Evolutionary conservation across 441 rosid genomes (phyloP).

Genomic region (Croton laevigatus): DNA sequence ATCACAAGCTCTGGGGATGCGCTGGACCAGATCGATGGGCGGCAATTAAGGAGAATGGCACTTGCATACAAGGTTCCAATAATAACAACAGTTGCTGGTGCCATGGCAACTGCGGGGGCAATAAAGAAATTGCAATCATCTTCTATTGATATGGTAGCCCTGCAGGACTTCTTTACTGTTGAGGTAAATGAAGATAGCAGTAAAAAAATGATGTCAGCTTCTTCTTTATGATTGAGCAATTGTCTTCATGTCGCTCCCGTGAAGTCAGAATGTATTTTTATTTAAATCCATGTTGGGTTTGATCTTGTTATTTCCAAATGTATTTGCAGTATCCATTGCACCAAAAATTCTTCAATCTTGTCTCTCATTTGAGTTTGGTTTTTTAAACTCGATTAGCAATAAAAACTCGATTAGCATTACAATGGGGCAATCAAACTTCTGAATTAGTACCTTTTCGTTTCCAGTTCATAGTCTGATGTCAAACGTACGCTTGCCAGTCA

Average conservation of each 20-base stretch:
- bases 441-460: neutral
- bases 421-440: no score
- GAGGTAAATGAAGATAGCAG: conserved; percentile 27
- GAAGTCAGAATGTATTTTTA: neutral
- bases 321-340: neutral
- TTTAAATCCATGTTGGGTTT: neutral
- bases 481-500: no score
- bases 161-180: conserved; percentile 73
- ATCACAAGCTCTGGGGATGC: conserved; percentile 90
- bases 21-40: conserved; percentile 84
- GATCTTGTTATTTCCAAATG: conserved; percentile 12
- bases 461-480: no score
- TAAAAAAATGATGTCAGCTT: conserved; percentile 40
- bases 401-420: no score
- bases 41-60: conserved; percentile 86
- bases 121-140: conserved; percentile 71
- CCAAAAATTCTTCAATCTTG: neutral
- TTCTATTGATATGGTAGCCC: conserved; percentile 63
- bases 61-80: conserved; percentile 91
- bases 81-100: conserved; percentile 88
- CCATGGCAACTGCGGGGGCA: conserved; percentile 85
- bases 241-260: neutral
- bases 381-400: no score
- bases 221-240: conserved; percentile 36
- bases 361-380: neutral